Conservation (phyloP, 306 rosid genomes). For the Cajanus cajan region DNA sequence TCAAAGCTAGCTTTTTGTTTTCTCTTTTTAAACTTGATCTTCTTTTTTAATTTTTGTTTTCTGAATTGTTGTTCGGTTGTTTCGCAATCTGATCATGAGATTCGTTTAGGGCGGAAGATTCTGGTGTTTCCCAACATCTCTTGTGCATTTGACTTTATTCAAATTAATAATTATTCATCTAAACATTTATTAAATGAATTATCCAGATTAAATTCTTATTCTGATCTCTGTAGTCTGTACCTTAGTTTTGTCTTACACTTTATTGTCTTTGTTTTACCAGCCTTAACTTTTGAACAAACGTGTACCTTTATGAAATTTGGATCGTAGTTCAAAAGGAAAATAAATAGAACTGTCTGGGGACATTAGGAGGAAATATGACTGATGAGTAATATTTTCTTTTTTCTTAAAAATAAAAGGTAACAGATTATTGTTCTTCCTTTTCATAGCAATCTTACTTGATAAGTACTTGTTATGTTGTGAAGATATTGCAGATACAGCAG, state of each 20-base stretch:
- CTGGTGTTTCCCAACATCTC: background rate
- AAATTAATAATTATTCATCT: background rate
- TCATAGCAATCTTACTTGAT: constrained; percentile 19
- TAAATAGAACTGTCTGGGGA: background rate
- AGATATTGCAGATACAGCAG: constrained; percentile 38
- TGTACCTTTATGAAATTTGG: background rate
- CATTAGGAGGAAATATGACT: background rate
- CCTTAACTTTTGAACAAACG: background rate
- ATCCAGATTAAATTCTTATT: background rate
- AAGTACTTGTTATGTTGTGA: constrained; percentile 23
- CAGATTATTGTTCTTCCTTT: constrained; percentile 10
- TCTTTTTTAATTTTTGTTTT: background rate
- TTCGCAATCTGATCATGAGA: constrained; percentile 4
- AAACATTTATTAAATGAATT: background rate
- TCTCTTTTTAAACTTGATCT: background rate
- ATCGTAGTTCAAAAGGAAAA: background rate
- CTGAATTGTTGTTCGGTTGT: background rate
- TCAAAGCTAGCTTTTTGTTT: background rate
- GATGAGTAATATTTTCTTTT: background rate
- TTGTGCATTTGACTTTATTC: background rate
- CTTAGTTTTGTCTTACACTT: background rate
- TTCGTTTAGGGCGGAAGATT: background rate
- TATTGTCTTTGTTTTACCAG: background rate
- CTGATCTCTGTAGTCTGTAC: background rate
- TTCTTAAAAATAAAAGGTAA: background rate